These are phyloP conservation scores for Lagenidium sp. DNA, from an alignment of 352 stramenopile genomes.

Conservation along the genomic window DNA sequence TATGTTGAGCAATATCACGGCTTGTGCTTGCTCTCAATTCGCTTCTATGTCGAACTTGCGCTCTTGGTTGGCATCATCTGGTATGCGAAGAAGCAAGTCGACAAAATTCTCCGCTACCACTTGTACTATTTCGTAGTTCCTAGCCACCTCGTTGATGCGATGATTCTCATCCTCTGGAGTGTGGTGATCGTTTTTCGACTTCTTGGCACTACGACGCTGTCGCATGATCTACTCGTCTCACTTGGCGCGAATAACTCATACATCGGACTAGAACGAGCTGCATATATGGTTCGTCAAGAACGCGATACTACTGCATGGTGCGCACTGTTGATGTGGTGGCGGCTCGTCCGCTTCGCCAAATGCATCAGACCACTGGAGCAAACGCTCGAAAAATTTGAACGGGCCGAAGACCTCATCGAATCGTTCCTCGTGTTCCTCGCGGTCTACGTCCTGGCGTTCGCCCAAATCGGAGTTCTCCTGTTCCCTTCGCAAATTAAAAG, in stretches of 20 bases:
- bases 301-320: constrained; percentile 23
- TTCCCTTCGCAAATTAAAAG: constrained; percentile 19
- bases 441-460: constrained; percentile 37
- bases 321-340: constrained; percentile 51
- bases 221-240: constrained; percentile 25
- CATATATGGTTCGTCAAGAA: constrained; percentile 23
- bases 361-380: constrained; percentile 32
- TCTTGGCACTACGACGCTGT: constrained; percentile 17
- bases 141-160: constrained; percentile 40
- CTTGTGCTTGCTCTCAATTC: constrained; percentile 27
- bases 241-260: constrained; percentile 24
- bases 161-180: constrained; percentile 33
- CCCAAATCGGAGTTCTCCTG: constrained; percentile 30
- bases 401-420: constrained; percentile 26
- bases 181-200: constrained; percentile 24
- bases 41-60: constrained; percentile 43
- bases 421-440: constrained; percentile 27
- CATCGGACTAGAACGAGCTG: constrained; percentile 21
- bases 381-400: constrained; percentile 31
- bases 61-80: constrained; percentile 30
- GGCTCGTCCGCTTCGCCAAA: constrained; percentile 32
- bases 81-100: constrained; percentile 33
- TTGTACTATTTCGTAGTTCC: constrained; percentile 54
- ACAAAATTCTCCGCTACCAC: constrained; percentile 45
- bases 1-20: constrained; percentile 40